These are phyloP conservation scores for Coelastrella sp. DNA, from an alignment of 139 green algal genomes.

Conservation along the genomic window DNA sequence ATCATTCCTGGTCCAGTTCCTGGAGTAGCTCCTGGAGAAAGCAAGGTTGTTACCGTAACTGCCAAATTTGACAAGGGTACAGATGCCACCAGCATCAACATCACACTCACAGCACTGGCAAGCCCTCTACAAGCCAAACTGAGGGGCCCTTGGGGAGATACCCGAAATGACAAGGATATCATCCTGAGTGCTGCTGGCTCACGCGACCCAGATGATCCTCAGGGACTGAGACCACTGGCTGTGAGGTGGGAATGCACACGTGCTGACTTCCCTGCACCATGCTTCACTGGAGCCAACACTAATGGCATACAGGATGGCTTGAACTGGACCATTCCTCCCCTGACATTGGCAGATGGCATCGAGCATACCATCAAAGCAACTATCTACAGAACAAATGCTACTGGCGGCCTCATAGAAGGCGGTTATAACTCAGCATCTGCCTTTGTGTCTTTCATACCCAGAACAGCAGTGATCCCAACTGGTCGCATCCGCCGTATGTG, in stretches of 20 bases:
- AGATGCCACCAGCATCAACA: neutral
- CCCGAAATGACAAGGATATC: neutral
- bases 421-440: neutral
- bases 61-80: neutral
- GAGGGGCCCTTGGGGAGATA: neutral
- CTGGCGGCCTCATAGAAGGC: neutral
- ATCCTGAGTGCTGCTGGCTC: constrained; percentile 9
- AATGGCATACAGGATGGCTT: constrained; percentile 15
- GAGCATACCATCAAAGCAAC: constrained; percentile 11
- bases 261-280: constrained; percentile 14
- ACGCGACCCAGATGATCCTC: constrained; percentile 5
- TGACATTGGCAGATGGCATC: neutral
- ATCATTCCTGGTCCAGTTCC: constrained; percentile 33
- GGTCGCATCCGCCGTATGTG: constrained; percentile 28
- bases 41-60: neutral
- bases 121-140: neutral
- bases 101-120: neutral
- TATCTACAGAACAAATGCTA: neutral
- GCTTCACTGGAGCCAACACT: constrained; percentile 16
- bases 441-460: neutral
- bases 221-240: neutral
- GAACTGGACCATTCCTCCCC: constrained; percentile 3
- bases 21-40: neutral
- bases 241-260: constrained; percentile 3
- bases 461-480: neutral